Base-by-base conservation (phyloP, 495 filamentous ascomycete species). In the Penicillium argentinense region DNA sequence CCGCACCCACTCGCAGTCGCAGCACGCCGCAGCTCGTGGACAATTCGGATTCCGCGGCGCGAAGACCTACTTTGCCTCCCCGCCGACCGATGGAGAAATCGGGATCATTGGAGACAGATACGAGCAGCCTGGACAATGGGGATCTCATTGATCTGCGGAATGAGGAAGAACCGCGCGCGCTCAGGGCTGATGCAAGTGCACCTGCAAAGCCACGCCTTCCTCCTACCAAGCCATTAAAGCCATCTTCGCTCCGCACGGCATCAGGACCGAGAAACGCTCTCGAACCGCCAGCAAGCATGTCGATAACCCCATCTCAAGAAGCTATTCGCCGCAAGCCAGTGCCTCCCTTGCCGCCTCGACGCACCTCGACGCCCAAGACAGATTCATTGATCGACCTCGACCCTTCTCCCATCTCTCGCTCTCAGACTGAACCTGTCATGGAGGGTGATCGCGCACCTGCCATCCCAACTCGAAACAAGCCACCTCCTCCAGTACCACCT, bases 61-160 rank as follows among this genome's bases (percentile, higher is more conserved):
- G 62, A 11, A 62, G 66, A 27, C 73, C 70, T 21, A 17, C 59
- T 21, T 41, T 74, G 9, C 73, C 71, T 4, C 71, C 71, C 19
- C 66, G 71, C 32, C 64, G 58, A 14, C 32, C 57, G 19, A 41
- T 52, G 33, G 49, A 49, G 23, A 14, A 64, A 22, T 12, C 60
- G 19, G n/a, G 57, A 5, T 26, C 49, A 6, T 4, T 47, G 3
- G 59, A 53, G 2, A 29, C 32, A 22, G 56, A 66, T 21, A 38
- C 45, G 16, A 58, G 54, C 5, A 67, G 63, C 3, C 69, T 76
- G 0, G 56, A 62, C 3, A 79, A 75, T 57, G 81, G 72, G 1
- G 80, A 79, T 34, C 53, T 88, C 32, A 88, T 88, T 17, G 84
- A 86, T 51, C 69, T 87, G 11, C 74, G 79, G 1, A 80, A 83